Evolutionary conservation across 2,329 filamentous ascomycete genomes (phyloP).

Genomic region (Stemphylium lycopersici): DNA sequence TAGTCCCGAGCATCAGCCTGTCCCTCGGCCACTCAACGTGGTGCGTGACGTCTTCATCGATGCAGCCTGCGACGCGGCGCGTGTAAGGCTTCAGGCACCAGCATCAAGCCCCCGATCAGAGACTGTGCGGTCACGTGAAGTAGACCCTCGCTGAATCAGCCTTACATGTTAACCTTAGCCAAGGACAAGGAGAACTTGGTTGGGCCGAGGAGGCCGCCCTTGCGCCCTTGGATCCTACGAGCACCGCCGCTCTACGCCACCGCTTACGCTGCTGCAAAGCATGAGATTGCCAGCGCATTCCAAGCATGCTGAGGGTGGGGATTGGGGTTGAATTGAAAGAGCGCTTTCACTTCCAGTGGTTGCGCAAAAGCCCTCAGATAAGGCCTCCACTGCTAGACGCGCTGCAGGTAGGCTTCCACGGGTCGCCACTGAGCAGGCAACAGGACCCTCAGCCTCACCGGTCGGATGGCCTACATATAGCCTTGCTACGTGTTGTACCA

Average conservation of each 20-base stretch:
- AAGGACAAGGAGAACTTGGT: no score
- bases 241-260: background rate
- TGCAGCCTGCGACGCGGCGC: no score
- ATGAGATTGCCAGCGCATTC: conserved; percentile 4
- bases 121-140: background rate
- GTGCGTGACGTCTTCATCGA: background rate
- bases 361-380: background rate
- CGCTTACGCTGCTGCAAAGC: background rate
- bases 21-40: background rate
- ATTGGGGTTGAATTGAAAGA: background rate
- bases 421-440: conserved; percentile 7
- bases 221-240: background rate
- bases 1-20: background rate
- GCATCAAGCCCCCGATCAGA: background rate
- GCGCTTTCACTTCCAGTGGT: background rate
- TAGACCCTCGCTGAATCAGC: no score
- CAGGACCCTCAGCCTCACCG: conserved; percentile 11
- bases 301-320: background rate
- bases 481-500: background rate
- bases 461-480: background rate
- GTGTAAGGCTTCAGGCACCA: background rate
- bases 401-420: conserved; percentile 5
- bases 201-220: background rate
- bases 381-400: background rate
- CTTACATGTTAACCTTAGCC: no score